Conservation (phyloP, 768 basidiomycete species). For the Lactarius pseudohatsudake region DNA sequence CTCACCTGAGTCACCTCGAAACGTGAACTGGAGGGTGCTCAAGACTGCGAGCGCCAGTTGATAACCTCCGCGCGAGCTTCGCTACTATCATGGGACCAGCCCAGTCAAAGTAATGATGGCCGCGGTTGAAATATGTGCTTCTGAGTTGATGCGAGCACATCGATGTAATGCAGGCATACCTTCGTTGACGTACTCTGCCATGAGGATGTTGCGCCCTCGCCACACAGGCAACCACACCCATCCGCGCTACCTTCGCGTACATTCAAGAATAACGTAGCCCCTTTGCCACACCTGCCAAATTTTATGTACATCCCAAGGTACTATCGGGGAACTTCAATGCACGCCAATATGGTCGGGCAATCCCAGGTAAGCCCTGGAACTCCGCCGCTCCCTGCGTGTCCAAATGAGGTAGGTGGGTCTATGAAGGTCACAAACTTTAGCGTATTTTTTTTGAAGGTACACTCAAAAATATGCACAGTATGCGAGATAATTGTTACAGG, state of each 20-base stretch:
- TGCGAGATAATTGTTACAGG: too few species aligned
- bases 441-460: neutral
- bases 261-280: neutral
- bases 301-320: neutral
- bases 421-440: neutral
- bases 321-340: neutral
- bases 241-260: neutral
- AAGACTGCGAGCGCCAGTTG: neutral
- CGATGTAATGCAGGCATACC: slow-evolving; percentile 3
- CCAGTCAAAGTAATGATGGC: neutral
- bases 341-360: neutral
- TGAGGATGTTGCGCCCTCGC: slow-evolving; percentile 18
- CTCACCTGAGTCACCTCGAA: neutral
- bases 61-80: neutral
- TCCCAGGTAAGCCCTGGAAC: neutral
- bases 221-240: slow-evolving; percentile 4
- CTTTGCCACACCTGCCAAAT: neutral
- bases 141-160: slow-evolving; percentile 12
- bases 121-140: slow-evolving; percentile 3
- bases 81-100: neutral
- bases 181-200: slow-evolving; percentile 25
- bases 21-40: neutral
- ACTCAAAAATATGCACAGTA: neutral
- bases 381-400: neutral
- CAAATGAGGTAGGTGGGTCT: neutral